Evolutionary conservation across 2,329 filamentous ascomycete genomes (phyloP), one percentile per base, ranked within the genome.

Genomic region (Penicillium sp.): DNA sequence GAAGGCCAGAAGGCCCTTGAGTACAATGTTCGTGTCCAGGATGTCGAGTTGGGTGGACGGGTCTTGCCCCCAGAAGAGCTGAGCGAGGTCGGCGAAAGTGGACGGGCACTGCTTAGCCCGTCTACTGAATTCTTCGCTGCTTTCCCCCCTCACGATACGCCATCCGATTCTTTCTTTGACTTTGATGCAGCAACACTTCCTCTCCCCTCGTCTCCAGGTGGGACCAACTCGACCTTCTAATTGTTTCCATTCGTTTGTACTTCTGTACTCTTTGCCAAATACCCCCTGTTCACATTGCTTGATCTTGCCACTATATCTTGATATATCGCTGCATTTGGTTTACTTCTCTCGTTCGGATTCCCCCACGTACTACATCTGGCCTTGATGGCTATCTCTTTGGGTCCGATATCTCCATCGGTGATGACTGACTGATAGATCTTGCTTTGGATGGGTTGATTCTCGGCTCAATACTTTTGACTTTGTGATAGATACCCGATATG

Each of bases 1-100:
- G 90, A 96, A 60, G 93, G 87, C 5, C 87, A 84, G 64, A 92
- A 89, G 65, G 93, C 93, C 0, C 78, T 98, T 2, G 86, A 87
- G 42, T 95, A 95, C 66, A 79, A 81, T 50, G 88, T 96, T 24
- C 80, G 81, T 27, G 81, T 87, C 7, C 88, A 83, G 57, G 92
- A 97, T 62, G 78, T 95, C 29, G 81, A 88, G 60, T 74, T 96
- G 3, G 89, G 90, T 10, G 90, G 90, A 0, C 81, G 89, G 20
- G 87, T 95, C 1, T 76, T 96, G 3, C 77, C 80, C 2, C 77
- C 80, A 0, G 87, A 92, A 54, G 87, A 91, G 42, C 72, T 71
- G 9, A 65, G 66, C n/a, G 71, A 66, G 12, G 42, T 65, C 9
- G 54, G 58, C 33, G 65, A 70, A 27, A 63, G 63, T 24, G 57